These are phyloP conservation scores for Coleophoma cylindrospora DNA, from an alignment of 2,329 filamentous ascomycete species.

Conservation along the genomic window DNA sequence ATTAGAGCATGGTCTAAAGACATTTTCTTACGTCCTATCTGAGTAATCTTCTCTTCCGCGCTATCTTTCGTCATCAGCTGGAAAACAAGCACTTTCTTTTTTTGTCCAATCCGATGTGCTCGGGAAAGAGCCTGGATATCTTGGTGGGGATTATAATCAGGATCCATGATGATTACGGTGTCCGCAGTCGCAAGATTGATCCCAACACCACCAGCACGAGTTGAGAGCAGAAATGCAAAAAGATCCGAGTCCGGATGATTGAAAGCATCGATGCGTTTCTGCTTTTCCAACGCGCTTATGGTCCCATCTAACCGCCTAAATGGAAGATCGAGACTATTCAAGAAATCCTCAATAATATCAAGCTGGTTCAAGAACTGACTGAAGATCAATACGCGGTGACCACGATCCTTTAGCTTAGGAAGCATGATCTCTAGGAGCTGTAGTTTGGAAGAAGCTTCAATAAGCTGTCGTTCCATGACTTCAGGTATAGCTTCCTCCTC, in stretches of 20 bases:
- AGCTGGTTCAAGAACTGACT: slow-evolving; percentile 91
- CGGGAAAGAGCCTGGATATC: slow-evolving; percentile 93
- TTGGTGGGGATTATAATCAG: slow-evolving; percentile 65
- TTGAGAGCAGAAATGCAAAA: slow-evolving; percentile 91
- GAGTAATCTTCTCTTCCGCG: slow-evolving; percentile 93
- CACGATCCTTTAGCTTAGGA: slow-evolving; percentile 77
- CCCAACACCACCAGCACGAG: slow-evolving; percentile 89
- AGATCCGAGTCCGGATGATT: slow-evolving; percentile 78
- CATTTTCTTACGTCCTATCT: slow-evolving; percentile 94
- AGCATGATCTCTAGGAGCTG: slow-evolving; percentile 79
- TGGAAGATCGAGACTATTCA: slow-evolving; percentile 66
- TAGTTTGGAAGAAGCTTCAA: slow-evolving; percentile 89
- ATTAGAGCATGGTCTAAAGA: slow-evolving; percentile 92
- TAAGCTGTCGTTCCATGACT: slow-evolving; percentile 70
- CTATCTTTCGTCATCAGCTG: slow-evolving; percentile 87
- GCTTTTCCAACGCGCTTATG: slow-evolving; percentile 78
- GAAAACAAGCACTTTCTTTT: slow-evolving; percentile 92
- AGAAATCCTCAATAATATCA: slow-evolving; percentile 87
- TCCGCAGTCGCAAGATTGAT: slow-evolving; percentile 97
- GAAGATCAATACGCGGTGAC: slow-evolving; percentile 90
- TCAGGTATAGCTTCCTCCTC: slow-evolving; percentile 68
- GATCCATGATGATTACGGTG: slow-evolving; percentile 84
- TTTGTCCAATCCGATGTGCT: slow-evolving; percentile 93
- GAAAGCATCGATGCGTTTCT: slow-evolving; percentile 89
- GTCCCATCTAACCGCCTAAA: slow-evolving; percentile 84